These are phyloP conservation scores for Mortierella sp. DNA, from an alignment of 371 early-diverging fungal genomes.

Conservation along the genomic window DNA sequence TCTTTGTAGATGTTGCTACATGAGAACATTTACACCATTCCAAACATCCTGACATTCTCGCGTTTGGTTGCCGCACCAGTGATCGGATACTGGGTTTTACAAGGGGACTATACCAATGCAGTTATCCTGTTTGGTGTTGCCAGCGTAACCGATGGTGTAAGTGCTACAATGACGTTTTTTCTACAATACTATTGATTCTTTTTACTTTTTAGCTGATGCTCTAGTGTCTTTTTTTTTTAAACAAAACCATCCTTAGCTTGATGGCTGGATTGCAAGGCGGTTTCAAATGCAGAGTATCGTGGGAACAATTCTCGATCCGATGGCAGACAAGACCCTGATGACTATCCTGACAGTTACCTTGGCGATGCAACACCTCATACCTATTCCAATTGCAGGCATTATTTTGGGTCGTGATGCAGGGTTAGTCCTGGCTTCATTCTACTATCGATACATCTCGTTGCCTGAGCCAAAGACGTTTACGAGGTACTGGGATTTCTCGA, in stretches of 20 bases:
- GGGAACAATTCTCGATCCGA: constrained; percentile 95
- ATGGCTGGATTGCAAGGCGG: constrained; percentile 93
- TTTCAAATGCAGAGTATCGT: constrained; percentile 89
- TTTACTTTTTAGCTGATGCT: background rate
- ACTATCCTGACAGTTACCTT: constrained; percentile 89
- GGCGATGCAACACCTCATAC: constrained; percentile 79
- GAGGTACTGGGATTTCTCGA: constrained; percentile 91
- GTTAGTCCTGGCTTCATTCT: constrained; percentile 82
- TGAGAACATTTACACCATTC: constrained; percentile 91
- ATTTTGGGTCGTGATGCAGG: constrained; percentile 93
- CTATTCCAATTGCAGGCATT: constrained; percentile 81
- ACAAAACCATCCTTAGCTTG: constrained; percentile 65
- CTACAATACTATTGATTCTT: background rate
- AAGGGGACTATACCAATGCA: constrained; percentile 77
- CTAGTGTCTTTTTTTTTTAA: background rate
- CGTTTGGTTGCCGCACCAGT: constrained; percentile 85
- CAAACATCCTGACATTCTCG: constrained; percentile 87
- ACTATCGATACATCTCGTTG: constrained; percentile 89
- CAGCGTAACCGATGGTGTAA: constrained; percentile 88
- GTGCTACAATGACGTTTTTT: constrained; percentile 1
- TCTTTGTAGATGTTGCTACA: constrained; percentile 36
- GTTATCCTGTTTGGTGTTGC: constrained; percentile 81
- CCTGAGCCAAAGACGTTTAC: constrained; percentile 90
- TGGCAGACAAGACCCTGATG: constrained; percentile 97
- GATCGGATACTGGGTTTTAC: constrained; percentile 89